Base-by-base conservation (phyloP, 2,329 filamentous ascomycete genomes). In the Cephalotrichum gorgonifer region DNA sequence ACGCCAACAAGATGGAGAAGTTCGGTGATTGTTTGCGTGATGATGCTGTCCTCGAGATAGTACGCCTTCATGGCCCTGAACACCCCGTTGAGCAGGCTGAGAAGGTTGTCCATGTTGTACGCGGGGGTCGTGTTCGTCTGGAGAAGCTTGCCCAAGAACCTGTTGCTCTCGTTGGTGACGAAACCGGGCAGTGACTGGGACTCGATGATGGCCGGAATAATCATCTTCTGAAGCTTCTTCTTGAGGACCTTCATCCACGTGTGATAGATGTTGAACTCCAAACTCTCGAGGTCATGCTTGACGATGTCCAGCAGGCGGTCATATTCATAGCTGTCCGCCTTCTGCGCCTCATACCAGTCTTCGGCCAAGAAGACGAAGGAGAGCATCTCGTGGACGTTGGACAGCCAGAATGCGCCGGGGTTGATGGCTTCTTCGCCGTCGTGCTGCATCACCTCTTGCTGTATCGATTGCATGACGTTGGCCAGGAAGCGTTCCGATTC, bases 241-340 rank as follows among this genome's bases (percentile, higher is more conserved):
- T 98, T 98, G 62, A 98, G 73, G 50, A 96, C 88, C 76, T 98
- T 98, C 93, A 98, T 98, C 93, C 93, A 98, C 25, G 93, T 98
- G 70, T 98, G 93, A 70, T 98, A 98, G 60, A 98, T 98, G 74
- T 98, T 98, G 75, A 98, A 98, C 70, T 98, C 93, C 54, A 98
- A 76, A 68, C 88, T 95, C 72, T 98, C 93, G 47, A 98, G 75
- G 64, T 98, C 93, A 65, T 98, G 93, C 77, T 98, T 98, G 64
- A 98, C 93, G 64, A 98, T 97, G 68, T 98, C 93, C 60, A 98
- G 73, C 48, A 98, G 78, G 55, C 93, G 86, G 68, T 98, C 93
- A 60, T 98, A 98, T 72, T 98, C 93, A 64, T 95, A 97, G 64
- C 97, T 97, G 69, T 98, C 93, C 33, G 90, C 93, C 79, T 98